Conservation (phyloP, 306 rosid species). For the Citrullus mucosospermus region DNA sequence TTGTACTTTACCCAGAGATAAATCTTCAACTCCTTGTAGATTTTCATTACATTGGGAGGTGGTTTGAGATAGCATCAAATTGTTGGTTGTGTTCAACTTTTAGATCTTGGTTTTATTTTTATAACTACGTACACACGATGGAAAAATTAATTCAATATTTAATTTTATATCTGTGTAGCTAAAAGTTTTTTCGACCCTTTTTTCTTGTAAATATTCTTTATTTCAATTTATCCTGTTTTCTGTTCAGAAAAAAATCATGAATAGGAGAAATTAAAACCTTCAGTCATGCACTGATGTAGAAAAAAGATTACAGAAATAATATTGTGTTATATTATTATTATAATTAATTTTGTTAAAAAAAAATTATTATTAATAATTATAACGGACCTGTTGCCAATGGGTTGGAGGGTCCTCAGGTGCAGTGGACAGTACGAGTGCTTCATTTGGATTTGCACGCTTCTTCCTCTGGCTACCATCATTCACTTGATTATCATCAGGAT, state of each 20-base stretch:
- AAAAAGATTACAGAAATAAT: neutral
- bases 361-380: neutral
- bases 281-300: neutral
- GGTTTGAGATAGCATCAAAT: neutral
- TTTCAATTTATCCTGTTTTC: neutral
- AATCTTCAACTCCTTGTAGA: neutral
- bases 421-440: constrained; percentile 70
- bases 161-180: neutral
- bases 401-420: constrained; percentile 99
- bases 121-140: neutral
- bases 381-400: constrained; percentile 95
- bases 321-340: neutral
- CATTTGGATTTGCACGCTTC: constrained; percentile 65
- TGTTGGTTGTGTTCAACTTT: neutral
- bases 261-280: neutral
- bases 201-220: neutral
- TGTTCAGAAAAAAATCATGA: neutral
- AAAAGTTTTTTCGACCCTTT: neutral
- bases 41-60: neutral
- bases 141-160: neutral
- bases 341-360: neutral
- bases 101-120: neutral
- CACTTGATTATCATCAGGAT: constrained; percentile 28
- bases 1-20: neutral
- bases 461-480: constrained; percentile 62